These are phyloP conservation scores for Didymella segeticola DNA, from an alignment of 2,329 filamentous ascomycete genomes.

Conservation along the genomic window DNA sequence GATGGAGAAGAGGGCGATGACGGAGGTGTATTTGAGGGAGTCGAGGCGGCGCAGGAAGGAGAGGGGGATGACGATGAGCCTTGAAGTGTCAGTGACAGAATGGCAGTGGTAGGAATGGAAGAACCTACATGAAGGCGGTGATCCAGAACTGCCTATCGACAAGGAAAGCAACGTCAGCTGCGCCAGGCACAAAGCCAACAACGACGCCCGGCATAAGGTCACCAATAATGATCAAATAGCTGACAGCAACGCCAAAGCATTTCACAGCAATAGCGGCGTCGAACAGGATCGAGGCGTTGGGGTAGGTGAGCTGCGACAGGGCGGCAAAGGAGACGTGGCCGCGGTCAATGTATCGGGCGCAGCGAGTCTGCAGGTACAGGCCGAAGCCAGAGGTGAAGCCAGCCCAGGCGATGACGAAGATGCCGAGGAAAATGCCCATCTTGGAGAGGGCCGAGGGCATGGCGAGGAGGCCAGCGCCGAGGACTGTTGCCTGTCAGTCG, in stretches of 20 bases:
- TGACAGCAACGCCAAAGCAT: constrained; percentile 96
- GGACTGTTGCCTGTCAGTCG: constrained; percentile 63
- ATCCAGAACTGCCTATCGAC: constrained; percentile 96
- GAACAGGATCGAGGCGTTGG: constrained; percentile 93
- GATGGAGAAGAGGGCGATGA: constrained; percentile 90
- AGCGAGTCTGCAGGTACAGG: constrained; percentile 91
- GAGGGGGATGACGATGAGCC: constrained; percentile 89
- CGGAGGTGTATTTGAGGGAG: constrained; percentile 95
- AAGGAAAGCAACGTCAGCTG: constrained; percentile 72
- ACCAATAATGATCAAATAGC: constrained; percentile 98
- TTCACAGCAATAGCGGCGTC: constrained; percentile 96
- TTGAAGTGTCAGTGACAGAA: constrained; percentile 43
- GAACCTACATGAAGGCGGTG: constrained; percentile 84
- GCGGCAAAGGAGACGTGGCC: constrained; percentile 93
- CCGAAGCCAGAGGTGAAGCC: constrained; percentile 89
- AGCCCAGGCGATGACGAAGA: constrained; percentile 88
- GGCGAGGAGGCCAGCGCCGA: constrained; percentile 91
- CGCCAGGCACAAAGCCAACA: constrained; percentile 73
- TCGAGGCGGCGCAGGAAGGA: constrained; percentile 91
- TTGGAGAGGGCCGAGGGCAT: constrained; percentile 96
- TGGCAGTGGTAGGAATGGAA: not conserved
- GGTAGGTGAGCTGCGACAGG: constrained; percentile 95
- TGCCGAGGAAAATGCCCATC: constrained; percentile 89
- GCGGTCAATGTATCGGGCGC: constrained; percentile 89
- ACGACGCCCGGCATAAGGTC: constrained; percentile 97